phyloP scores from a whole-genome alignment of 1,284 basidiomycete species.

The Trichosporon coremiiforme region DNA sequence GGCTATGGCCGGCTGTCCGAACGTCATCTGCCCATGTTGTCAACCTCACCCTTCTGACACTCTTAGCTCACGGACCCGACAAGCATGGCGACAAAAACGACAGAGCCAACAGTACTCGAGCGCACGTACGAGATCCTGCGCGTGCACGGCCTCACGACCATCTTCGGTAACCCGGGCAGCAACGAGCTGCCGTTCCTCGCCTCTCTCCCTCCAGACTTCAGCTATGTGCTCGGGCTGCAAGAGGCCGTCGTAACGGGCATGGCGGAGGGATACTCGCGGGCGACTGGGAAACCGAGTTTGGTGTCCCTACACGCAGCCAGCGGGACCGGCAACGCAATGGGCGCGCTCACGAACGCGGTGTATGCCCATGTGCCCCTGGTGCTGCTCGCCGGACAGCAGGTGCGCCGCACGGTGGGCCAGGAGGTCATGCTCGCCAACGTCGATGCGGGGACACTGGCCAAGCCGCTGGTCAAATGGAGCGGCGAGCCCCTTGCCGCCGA shows the following conservation, averaged over 20 bases:
- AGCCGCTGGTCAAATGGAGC: constrained; percentile 23
- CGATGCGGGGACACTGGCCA: constrained; percentile 21
- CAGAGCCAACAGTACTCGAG: constrained; percentile 5
- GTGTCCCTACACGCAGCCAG: constrained; percentile 27
- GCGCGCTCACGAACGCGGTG: constrained; percentile 26
- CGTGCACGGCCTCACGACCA: constrained; percentile 23
- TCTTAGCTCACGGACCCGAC: background rate
- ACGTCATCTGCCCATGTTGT: background rate
- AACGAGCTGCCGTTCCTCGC: constrained; percentile 32
- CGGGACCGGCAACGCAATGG: constrained; percentile 29
- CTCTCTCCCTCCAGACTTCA: constrained; percentile 23
- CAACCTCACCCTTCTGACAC: background rate
- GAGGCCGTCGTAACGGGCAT: constrained; percentile 25
- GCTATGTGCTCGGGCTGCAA: constrained; percentile 28
- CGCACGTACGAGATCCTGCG: constrained; percentile 18
- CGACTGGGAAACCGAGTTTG: constrained; percentile 15
- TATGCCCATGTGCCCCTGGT: constrained; percentile 28
- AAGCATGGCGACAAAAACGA: background rate
- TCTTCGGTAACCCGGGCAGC: constrained; percentile 30
- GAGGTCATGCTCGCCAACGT: constrained; percentile 30
- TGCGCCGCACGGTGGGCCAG: constrained; percentile 26
- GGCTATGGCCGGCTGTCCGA: background rate
- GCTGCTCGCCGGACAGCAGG: constrained; percentile 28
- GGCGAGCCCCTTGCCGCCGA: constrained; percentile 24
- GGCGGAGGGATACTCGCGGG: constrained; percentile 28